Percentiles rank a stretch among this genome's conserved stretches.
phyloP scores from a whole-genome alignment of 306 rosid species.

The Prunus dulcis region DNA sequence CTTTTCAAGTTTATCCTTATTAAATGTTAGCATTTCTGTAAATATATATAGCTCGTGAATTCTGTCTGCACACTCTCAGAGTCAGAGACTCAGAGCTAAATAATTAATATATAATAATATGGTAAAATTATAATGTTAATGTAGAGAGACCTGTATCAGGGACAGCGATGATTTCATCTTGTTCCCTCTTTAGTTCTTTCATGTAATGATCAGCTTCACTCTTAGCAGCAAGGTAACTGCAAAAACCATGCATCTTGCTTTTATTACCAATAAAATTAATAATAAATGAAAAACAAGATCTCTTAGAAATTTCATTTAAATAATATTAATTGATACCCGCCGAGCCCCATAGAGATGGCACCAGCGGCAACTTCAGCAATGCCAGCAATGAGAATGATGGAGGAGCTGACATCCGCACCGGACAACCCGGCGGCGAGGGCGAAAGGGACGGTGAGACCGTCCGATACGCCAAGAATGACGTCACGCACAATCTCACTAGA shows the following conservation, averaged over 20 bases:
- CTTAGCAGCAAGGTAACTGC: slow-evolving; percentile 85
- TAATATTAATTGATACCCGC: slow-evolving; percentile 47
- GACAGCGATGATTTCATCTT: slow-evolving; percentile 69
- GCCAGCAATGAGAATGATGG: slow-evolving; percentile 47
- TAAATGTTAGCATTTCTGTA: too few relatives aligned
- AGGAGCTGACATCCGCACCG: slow-evolving; percentile 44
- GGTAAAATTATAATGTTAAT: not conserved
- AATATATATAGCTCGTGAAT: not conserved
- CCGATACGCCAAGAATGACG: slow-evolving; percentile 48
- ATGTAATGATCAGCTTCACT: slow-evolving; percentile 83
- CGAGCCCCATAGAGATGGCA: slow-evolving; percentile 57
- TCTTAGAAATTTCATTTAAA: not conserved
- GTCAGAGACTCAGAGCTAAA: too few relatives aligned
- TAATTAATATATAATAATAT: too few relatives aligned
- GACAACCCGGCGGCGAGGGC: slow-evolving; percentile 49
- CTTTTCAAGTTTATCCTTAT: too few relatives aligned
- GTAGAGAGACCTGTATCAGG: slow-evolving; percentile 53
- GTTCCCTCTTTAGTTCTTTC: slow-evolving; percentile 73
- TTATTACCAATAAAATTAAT: too few relatives aligned
- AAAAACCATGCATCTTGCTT: not conserved
- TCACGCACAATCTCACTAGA: slow-evolving; percentile 51
- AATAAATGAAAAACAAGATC: not conserved
- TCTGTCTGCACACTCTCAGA: not conserved
- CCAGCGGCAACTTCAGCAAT: slow-evolving; percentile 55
- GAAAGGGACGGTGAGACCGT: slow-evolving; percentile 53